Evolutionary conservation across 108 stramenopile species (phyloP).

Genomic region (Thalassiosira profunda): DNA sequence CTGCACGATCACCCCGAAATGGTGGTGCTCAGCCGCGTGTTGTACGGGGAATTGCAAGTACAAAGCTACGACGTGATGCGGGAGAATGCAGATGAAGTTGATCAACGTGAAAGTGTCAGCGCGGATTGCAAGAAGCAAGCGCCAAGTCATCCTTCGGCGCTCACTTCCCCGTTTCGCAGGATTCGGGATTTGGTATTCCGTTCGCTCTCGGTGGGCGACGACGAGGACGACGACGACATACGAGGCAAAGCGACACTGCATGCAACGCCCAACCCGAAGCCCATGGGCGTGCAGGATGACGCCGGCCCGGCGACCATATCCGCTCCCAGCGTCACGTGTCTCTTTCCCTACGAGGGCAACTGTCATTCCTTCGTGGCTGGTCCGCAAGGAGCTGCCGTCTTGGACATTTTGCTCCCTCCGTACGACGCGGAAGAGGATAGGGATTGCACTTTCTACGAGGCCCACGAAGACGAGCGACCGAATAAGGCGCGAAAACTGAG

Average conservation of each 20-base stretch:
- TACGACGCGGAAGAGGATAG: slow-evolving; percentile 85
- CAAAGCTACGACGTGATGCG: slow-evolving; percentile 77
- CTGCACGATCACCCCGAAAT: slow-evolving; percentile 96
- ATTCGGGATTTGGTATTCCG: slow-evolving; percentile 35
- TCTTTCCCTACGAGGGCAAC: slow-evolving; percentile 89
- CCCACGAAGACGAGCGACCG: slow-evolving; percentile 34
- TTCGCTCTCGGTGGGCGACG: no score
- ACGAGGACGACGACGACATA: neutral
- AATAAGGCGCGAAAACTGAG: neutral
- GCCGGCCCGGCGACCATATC: slow-evolving; percentile 21
- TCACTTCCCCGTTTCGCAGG: slow-evolving; percentile 15
- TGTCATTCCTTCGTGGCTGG: slow-evolving; percentile 94
- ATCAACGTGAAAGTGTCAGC: neutral
- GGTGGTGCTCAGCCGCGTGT: slow-evolving; percentile 89
- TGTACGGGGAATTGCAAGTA: slow-evolving; percentile 89
- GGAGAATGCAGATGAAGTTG: neutral
- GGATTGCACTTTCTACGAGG: slow-evolving; percentile 93
- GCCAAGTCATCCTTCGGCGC: slow-evolving; percentile 1
- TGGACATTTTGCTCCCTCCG: slow-evolving; percentile 95
- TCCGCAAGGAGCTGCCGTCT: slow-evolving; percentile 85
- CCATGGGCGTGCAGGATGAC: slow-evolving; percentile 16
- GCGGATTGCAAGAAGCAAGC: neutral
- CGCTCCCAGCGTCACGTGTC: slow-evolving; percentile 75
- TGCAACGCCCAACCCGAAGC: slow-evolving; percentile 16
- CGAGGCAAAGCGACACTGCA: neutral